Evolutionary conservation across 345 rosid species (phyloP), one percentile per base, ranked within the genome.

Genomic region (Salix dunnii): DNA sequence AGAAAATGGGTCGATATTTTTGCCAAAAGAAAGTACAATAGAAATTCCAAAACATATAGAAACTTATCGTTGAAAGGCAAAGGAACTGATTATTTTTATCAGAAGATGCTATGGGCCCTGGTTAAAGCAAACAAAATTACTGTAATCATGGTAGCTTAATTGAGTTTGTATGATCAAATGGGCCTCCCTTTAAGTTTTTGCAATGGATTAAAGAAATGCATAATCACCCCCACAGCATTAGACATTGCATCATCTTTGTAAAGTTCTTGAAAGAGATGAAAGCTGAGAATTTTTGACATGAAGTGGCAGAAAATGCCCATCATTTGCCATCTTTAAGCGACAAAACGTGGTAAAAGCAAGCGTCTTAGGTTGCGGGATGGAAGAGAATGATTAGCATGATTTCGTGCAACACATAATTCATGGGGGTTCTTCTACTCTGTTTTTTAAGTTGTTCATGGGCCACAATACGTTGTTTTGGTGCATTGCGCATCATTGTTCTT

Each of bases 311-410:
- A 72, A 49, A 17, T 33, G 42, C 8, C 14, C 53, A 73, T 73
- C 61, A 67, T 53, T 40, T n/a, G 10, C 60, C 68, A 58, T 30
- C 77, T 68, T 79, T 79, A 60, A 43, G 65, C 18, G 82, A 79
- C 82, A 79, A 79, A 79, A 79, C 82, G 82, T 79, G 82, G 77
- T 46, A 55, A 74, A 74, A 72, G 82, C 27, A 31, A n/a, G 63
- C 36, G 64, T 78, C 73, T 46, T 78, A 73, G 82, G 77, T 74
- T 78, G 8, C 55, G 64, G 46, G 31, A 74, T 58, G 11, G 63
- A 58, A n/a, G 48, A 33, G 70, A 64, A 77, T 77, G 30, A 71
- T 71, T 35, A 21, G 21, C 73, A 18, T 70, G 23, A 76, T n/a
- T 70, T 43, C 31, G 55, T 67, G 17, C 14, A 42, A 25, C 17